Conservation (phyloP, 495 filamentous ascomycete species). For the Penicillium salamii region DNA sequence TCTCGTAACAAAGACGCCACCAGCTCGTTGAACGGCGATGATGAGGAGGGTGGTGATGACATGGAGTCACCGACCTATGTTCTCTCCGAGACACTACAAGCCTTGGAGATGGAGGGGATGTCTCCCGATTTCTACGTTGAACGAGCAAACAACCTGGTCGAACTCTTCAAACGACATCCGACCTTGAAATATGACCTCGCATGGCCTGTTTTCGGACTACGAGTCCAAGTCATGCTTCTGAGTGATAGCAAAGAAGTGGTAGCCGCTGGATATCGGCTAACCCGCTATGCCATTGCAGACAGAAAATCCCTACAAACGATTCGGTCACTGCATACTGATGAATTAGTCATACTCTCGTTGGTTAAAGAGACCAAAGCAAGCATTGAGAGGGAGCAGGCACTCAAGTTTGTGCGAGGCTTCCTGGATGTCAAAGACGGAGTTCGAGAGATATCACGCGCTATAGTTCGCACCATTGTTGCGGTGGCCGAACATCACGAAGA, state of each 20-base stretch:
- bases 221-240: constrained; percentile 91
- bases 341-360: constrained; percentile 84
- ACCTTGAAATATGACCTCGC: constrained; percentile 93
- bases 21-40: constrained; percentile 42
- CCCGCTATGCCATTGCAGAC: constrained; percentile 92
- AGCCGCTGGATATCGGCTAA: constrained; percentile 88
- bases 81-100: constrained; percentile 82
- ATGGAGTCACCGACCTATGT: constrained; percentile 89
- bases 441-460: constrained; percentile 77
- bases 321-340: constrained; percentile 82
- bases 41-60: constrained; percentile 53
- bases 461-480: constrained; percentile 83
- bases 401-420: constrained; percentile 96
- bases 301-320: constrained; percentile 84
- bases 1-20: constrained; percentile 46
- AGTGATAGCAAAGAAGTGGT: constrained; percentile 95
- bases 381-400: constrained; percentile 92
- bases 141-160: constrained; percentile 83
- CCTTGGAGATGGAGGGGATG: constrained; percentile 81
- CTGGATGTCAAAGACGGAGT: constrained; percentile 94
- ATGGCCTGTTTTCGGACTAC: constrained; percentile 88
- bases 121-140: constrained; percentile 92
- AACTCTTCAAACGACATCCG: constrained; percentile 87
- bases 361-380: constrained; percentile 94
- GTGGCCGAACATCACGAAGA: constrained; percentile 88